Base-by-base conservation (phyloP, 352 stramenopile species). In the Salisapilia sapeloensis region DNA sequence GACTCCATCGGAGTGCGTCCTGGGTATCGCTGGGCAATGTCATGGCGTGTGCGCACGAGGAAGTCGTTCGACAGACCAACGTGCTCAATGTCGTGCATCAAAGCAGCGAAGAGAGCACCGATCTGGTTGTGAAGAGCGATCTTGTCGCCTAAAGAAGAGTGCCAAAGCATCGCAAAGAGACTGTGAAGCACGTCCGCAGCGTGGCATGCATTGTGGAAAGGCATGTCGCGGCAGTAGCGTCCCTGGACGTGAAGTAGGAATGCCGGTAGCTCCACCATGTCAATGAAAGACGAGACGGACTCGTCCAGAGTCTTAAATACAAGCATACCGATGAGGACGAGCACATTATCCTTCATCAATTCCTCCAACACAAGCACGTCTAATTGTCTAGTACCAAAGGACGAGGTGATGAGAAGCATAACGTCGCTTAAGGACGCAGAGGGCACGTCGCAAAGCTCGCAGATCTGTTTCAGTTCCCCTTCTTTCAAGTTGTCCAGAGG, bases 61-160 rank as follows among this genome's bases (percentile, higher is more conserved):
- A 79, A 87, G 34, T 82, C 62, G 50, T 87, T 87, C 12, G 55
- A 82, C 13, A 83, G 50, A 6, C 71, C 71, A 30, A 80, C 47
- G 43, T 87, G 72, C 25, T 79, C 65, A 29, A 83, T 65, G 46
- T 87, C 72, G 30, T 87, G 72, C 61, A 84, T 81, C 28, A 85
- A 50, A 2, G 72, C 72, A 1, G 62, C 72, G n/a, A 87, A 46
- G 6, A 87, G 41, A 1, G 59, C 66, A 5, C 56, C 69, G 15
- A 85, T 57, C 42, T 85, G 64, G 37, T 82, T 80, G 49, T 80
- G 60, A 30, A 49, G 32, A 1, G 56, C 54, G 18, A 83, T 56
- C 20, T 67, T 69, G 6, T 53, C 47, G 5, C 56, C 48, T 14
- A 85, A 38, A 21, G 52, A 30, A 0, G 69, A 79, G 29, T 46